Evolutionary conservation across 768 basidiomycete species (phyloP), one percentile per base, ranked within the genome.

Genomic region (Russula sp.): DNA sequence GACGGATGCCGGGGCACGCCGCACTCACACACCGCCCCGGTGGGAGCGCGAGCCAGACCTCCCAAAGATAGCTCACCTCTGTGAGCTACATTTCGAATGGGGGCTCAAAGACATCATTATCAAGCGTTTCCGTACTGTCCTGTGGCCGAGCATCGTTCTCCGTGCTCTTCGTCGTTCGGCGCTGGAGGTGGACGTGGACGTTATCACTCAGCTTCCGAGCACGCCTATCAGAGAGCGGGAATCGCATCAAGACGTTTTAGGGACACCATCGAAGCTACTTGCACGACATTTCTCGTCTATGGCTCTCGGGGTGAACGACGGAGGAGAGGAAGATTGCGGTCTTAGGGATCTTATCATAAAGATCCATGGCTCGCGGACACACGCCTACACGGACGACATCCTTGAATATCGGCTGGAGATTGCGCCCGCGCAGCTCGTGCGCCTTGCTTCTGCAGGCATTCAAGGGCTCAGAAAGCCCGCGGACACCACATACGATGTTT

Each of bases 61-160:
- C 1, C 81, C 80, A 16, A 83, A 81, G 57, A 80, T 95, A 16
- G 93, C 94, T 0, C 81, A 76, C 10, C 77, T 86, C 3, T 95
- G 93, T 75, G 94, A 97, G 72, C 78, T 85, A 50, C 88, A 86
- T 70, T 96, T 96, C 64, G 93, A 95, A 70, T 97, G 93, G 93
- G 93, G 93, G 0, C 85, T 90, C 53, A 85, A 79, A 67, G 87
- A 91, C 51, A 77, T 84, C 2, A 90, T 96, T 58, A 80, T 90
- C 66, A 90, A 90, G 65, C 85, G 91, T 11, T 93, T 95, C 69
- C 79, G 89, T 69, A 89, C 84, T 0, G 81, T 92, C 4, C 79
- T 94, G 18, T 97, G 93, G 88, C 84, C 83, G 16, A 83, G 85
- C 0, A 81, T 84, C 11, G 79, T 90, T 8, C 75, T 90, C 55